Conservation (phyloP, 2,329 filamentous ascomycete genomes). For the Massarina eburnea region DNA sequence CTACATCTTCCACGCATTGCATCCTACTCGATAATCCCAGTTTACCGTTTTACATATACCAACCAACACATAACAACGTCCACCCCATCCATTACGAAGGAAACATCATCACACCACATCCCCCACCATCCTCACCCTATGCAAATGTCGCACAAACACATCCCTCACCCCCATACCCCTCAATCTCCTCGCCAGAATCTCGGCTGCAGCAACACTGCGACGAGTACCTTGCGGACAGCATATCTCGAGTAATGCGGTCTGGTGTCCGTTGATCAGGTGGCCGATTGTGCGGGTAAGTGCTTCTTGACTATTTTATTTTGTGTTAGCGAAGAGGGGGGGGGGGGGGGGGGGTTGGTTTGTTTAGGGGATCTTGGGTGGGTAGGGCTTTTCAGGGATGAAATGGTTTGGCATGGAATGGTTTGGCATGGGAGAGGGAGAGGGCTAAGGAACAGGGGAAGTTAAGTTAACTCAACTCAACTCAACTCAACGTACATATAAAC, state of each 20-base stretch:
- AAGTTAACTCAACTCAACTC: neutral
- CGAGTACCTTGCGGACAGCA: slow-evolving; percentile 32
- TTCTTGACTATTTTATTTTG: neutral
- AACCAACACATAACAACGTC: too few species aligned
- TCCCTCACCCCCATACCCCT: slow-evolving; percentile 7
- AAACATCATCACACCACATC: neutral
- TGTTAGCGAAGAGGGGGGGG: too few species aligned
- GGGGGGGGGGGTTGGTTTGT: too few species aligned
- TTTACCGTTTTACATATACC: too few species aligned
- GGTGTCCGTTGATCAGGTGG: neutral
- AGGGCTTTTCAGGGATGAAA: too few species aligned
- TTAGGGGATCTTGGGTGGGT: too few species aligned
- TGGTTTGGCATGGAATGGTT: too few species aligned
- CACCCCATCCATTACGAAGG: too few species aligned
- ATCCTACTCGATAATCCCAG: too few species aligned
- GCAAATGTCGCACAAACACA: slow-evolving; percentile 29
- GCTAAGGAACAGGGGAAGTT: too few species aligned
- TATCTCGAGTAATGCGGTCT: slow-evolving; percentile 11
- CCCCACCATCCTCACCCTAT: slow-evolving; percentile 18
- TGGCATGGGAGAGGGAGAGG: neutral
- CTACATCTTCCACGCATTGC: too few species aligned
- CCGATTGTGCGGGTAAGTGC: neutral
- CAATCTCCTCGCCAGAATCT: slow-evolving; percentile 25
- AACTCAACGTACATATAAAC: slow-evolving; percentile 3
- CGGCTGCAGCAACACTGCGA: slow-evolving; percentile 35